phyloP scores from a whole-genome alignment of 2,329 filamentous ascomycete species.

The Clonostachys rhizophaga region DNA sequence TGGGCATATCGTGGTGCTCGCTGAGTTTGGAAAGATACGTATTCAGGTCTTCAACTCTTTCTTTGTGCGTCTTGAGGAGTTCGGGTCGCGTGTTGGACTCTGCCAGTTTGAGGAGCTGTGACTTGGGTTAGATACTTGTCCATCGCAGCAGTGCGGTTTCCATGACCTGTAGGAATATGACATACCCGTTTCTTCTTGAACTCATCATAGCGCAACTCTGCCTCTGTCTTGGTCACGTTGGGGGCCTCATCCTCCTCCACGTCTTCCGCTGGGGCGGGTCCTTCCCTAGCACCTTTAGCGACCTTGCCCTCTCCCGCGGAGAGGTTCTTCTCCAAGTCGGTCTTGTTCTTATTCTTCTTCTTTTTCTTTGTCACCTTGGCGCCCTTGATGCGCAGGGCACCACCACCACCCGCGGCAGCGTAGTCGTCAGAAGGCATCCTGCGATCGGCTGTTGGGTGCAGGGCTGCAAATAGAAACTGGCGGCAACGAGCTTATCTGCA shows the following conservation, averaged over 20 bases:
- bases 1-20: conserved; percentile 96
- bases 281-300: conserved; percentile 14
- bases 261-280: conserved; percentile 17
- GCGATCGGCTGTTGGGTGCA: neutral
- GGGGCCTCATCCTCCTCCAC: conserved; percentile 17
- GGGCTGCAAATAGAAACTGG: neutral
- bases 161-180: conserved; percentile 9
- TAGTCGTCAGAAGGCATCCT: conserved; percentile 75
- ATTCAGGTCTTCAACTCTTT: conserved; percentile 93
- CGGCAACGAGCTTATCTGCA: too few relatives aligned
- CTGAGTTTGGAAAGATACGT: conserved; percentile 86
- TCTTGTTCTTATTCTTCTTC: conserved; percentile 56
- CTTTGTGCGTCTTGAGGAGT: conserved; percentile 92
- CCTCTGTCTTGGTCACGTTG: conserved; percentile 68
- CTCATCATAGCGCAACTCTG: conserved; percentile 79
- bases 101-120: conserved; percentile 60
- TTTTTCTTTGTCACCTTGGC: conserved; percentile 59
- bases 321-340: conserved; percentile 42
- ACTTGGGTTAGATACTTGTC: neutral
- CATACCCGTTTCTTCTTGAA: conserved; percentile 72
- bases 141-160: neutral
- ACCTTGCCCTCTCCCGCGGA: conserved; percentile 18
- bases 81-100: conserved; percentile 58
- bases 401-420: conserved; percentile 56
- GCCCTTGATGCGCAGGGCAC: conserved; percentile 83